Percentiles rank a stretch among this genome's conserved stretches.
Evolutionary conservation across 176 grass and related monocot genomes (phyloP).

Genomic region (Otatea glauca): DNA sequence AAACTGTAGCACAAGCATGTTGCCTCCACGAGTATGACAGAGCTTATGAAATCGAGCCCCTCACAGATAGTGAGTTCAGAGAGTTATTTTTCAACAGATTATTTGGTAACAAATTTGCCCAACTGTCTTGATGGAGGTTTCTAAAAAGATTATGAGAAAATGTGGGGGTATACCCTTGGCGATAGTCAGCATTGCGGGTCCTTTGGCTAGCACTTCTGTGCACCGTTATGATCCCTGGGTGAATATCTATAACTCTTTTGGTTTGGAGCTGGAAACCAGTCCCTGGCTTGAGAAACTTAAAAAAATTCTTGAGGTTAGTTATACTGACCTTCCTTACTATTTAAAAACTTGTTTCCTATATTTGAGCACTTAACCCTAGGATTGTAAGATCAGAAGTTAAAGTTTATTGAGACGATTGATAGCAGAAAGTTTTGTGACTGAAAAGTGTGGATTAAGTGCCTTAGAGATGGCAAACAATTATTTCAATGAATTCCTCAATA

Average conservation of each 20-base stretch:
- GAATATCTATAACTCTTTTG: slow-evolving; percentile 39
- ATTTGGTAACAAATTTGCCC: slow-evolving; percentile 44
- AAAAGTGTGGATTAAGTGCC: slow-evolving; percentile 36
- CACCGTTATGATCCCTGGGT: slow-evolving; percentile 38
- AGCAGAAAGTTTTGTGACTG: slow-evolving; percentile 47
- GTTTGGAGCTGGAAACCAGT: slow-evolving; percentile 42
- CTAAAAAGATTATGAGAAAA: slow-evolving; percentile 38
- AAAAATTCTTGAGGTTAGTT: slow-evolving; percentile 56
- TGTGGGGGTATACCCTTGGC: slow-evolving; percentile 43
- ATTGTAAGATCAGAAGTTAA: slow-evolving; percentile 43
- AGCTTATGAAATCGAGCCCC: slow-evolving; percentile 50
- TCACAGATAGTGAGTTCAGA: slow-evolving; percentile 19
- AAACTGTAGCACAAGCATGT: slow-evolving; percentile 39
- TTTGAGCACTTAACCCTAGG: slow-evolving; percentile 48
- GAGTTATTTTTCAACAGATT: slow-evolving; percentile 42
- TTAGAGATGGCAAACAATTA: slow-evolving; percentile 43
- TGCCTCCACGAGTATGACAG: slow-evolving; percentile 46
- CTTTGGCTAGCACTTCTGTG: slow-evolving; percentile 20
- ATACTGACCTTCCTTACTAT: slow-evolving; percentile 50
- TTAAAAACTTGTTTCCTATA: slow-evolving; percentile 55
- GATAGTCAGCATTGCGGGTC: slow-evolving; percentile 51
- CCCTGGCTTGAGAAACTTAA: slow-evolving; percentile 50
- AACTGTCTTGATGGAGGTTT: slow-evolving; percentile 4
- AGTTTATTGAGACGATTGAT: slow-evolving; percentile 46
- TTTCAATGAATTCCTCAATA: slow-evolving; percentile 41